Base-by-base conservation (phyloP, 768 basidiomycete genomes). In the Rhodocollybia butyracea region DNA sequence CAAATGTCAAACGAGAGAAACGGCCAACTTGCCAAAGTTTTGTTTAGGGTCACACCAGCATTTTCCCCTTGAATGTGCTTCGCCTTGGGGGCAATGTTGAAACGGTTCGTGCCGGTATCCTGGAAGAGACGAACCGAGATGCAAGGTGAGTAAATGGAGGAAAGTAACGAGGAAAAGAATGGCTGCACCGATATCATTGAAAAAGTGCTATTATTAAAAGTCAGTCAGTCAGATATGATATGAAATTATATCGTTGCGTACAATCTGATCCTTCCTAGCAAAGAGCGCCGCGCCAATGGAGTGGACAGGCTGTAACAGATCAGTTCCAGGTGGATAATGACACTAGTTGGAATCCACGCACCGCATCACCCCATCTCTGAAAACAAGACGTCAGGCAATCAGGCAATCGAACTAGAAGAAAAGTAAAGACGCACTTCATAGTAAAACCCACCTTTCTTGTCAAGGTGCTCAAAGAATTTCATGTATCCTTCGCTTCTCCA, bases 261-360 rank as follows among this genome's bases (percentile, higher is more conserved):
- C 77, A 40, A 98, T 85, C 70, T 93, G 89, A 17, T 92, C 88
- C 66, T 91, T 94, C 67, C 79, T 80, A 0, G 92, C 88, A 60
- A 98, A 91, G 8, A 98, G 75, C 0, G 95, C 88, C 1, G 89
- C 94, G 32, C 90, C 96, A 56, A 98, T 94, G 52, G 87, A 90
- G 65, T 94, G 91, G 7, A 94, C 83, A 10, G 85, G 85, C n/a
- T n/a, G n/a, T n/a, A n/a, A n/a, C n/a, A n/a, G n/a, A n/a, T n/a
- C n/a, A n/a, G n/a, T n/a, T n/a, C n/a, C n/a, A n/a, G n/a, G n/a
- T n/a, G n/a, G 42, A 22, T 45, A n/a, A 50, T 27, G 26, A 27
- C 8, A 50, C 13, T 10, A n/a, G 26, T n/a, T n/a, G 26, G 24
- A 53, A 53, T 53, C 12, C n/a, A 34, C 36, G n/a, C 48, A 27